These are phyloP conservation scores for Cutaneotrichosporon sp. DNA, from an alignment of 1,284 basidiomycete species.

Conservation along the genomic window DNA sequence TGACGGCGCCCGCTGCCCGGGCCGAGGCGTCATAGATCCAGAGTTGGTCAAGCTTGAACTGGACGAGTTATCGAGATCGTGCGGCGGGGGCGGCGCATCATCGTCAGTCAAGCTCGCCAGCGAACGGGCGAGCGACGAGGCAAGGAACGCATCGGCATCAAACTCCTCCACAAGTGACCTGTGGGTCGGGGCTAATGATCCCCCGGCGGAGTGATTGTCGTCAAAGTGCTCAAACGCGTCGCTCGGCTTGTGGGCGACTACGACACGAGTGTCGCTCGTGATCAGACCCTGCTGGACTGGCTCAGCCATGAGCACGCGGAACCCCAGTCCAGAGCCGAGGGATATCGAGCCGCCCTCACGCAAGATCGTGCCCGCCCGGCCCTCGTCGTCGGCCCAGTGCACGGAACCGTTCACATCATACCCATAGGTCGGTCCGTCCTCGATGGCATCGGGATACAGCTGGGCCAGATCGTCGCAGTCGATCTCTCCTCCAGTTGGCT, in stretches of 20 bases:
- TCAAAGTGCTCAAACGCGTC: constrained; percentile 20
- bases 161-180: constrained; percentile 31
- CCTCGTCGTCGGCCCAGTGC: constrained; percentile 12
- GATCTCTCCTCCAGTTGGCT: constrained; percentile 27
- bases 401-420: constrained; percentile 12
- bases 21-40: constrained; percentile 44
- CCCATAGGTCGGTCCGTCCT: constrained; percentile 5
- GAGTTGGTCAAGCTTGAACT: constrained; percentile 28
- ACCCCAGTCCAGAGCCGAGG: constrained; percentile 13
- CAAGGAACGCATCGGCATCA: constrained; percentile 31
- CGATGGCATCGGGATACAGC: constrained; percentile 13
- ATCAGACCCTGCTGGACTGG: constrained; percentile 69
- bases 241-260: constrained; percentile 48
- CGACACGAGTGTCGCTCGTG: constrained; percentile 55
- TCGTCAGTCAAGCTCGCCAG: constrained; percentile 29
- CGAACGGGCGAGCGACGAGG: constrained; percentile 15
- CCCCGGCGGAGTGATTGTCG: constrained; percentile 6
- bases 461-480: constrained; percentile 19
- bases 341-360: constrained; percentile 12
- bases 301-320: constrained; percentile 52
- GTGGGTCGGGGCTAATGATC: constrained; percentile 29
- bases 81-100: constrained; percentile 14
- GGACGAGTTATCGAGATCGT: constrained; percentile 22
- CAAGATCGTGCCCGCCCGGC: constrained; percentile 10
- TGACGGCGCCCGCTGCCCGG: constrained; percentile 26